Base-by-base conservation (phyloP, 306 rosid species). In the Fagus crenata region DNA sequence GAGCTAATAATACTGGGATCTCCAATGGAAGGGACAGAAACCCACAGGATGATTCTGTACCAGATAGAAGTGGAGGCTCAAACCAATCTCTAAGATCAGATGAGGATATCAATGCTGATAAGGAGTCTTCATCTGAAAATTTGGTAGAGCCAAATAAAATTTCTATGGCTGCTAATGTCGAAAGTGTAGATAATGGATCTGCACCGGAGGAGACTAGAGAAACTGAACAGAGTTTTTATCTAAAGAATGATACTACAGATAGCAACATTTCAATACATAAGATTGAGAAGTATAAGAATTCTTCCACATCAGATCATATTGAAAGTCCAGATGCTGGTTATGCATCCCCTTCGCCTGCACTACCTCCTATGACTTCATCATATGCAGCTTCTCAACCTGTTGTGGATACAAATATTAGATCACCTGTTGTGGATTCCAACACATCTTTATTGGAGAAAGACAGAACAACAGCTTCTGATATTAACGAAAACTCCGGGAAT, bases 401-500 rank as follows among this genome's bases (percentile, higher is more conserved):
- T 13, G 75, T 68, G 73, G 83, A 46, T 60, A 72, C 84, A 74
- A 67, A 61, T 68, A 43, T 77, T 32, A 65, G 53, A 46, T 58
- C 84, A 68, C 80, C 82, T 18, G 43, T 56, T 64, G 68, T 75
- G 79, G 64, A 39, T 72, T 80, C 83, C 64, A 74, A 80, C 69
- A 60, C 37, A 55, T 39, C 88, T 67, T 61, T 36, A 40, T 70
- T 59, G 56, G 83, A 69, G 83, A 84, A 77, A 41, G 80, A 67
- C 37, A 75, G 39, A 53, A 67, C 65, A 63, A 63, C 32, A 8
- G 63, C 58, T 63, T 64, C 74, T 4, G 41, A 33, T 64, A 81
- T 73, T 59, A 76, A 80, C 18, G 81, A 83, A 81, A 86, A 80
- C 28, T 43, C 85, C 49, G 81, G 79, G 80, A 85, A 81, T 75